These are phyloP conservation scores for Fraxinus sp. DNA, from an alignment of 305 asterid genomes.

Conservation along the genomic window DNA sequence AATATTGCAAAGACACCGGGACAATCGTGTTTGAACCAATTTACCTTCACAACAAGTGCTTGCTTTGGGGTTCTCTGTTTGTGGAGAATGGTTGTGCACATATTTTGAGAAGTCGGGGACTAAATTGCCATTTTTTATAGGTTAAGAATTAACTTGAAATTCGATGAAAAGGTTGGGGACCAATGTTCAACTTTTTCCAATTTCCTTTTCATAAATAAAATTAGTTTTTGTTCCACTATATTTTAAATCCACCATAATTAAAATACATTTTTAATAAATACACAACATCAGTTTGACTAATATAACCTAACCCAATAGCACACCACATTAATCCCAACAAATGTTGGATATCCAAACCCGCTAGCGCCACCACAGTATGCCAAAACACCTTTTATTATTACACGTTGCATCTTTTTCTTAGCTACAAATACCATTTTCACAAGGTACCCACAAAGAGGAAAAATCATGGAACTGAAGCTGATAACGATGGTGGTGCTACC, in stretches of 20 bases:
- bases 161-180: background rate
- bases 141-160: background rate
- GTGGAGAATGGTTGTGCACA: background rate
- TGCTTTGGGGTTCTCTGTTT: background rate
- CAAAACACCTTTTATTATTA: background rate
- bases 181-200: background rate
- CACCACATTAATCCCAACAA: too few species aligned
- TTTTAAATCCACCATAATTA: too few species aligned
- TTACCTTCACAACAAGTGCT: background rate
- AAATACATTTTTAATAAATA: too few species aligned
- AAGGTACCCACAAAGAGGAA: background rate
- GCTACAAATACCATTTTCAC: background rate
- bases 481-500: slow-evolving; percentile 9
- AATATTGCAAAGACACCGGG: background rate
- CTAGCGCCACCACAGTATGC: too few species aligned
- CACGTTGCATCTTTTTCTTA: background rate
- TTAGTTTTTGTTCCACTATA: too few species aligned
- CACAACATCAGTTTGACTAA: too few species aligned
- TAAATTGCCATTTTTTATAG: background rate
- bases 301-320: too few species aligned
- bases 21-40: background rate
- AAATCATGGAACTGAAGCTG: slow-evolving; percentile 27
- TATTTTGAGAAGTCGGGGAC: background rate
- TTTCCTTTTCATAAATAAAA: background rate
- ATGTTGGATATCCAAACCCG: too few species aligned